These are phyloP conservation scores for Rhododendron molle DNA, from an alignment of 148 eudicot genomes.

Conservation along the genomic window DNA sequence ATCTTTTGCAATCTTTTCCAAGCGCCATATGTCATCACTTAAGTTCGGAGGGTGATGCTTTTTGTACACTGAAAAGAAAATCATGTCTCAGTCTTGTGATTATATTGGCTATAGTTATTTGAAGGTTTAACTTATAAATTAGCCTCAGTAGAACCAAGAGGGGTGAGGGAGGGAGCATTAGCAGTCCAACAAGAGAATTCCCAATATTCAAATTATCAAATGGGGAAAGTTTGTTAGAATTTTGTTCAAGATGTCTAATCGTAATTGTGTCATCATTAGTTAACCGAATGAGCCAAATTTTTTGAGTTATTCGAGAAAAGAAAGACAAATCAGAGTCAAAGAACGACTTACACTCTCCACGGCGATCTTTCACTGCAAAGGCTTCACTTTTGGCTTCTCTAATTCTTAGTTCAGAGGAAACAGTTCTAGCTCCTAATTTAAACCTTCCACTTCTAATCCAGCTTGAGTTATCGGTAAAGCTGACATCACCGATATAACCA, in stretches of 20 bases:
- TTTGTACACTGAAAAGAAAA: conserved; percentile 60
- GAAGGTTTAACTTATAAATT: neutral
- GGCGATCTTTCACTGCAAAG: conserved; percentile 77
- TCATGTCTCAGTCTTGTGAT: conserved; percentile 3
- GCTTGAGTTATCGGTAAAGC: conserved; percentile 81
- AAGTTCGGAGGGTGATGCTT: conserved; percentile 68
- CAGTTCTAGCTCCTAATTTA: conserved; percentile 54
- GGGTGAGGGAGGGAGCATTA: neutral
- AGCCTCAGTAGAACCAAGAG: neutral
- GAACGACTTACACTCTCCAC: conserved; percentile 72
- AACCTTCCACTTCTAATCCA: conserved; percentile 78
- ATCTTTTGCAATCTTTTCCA: conserved; percentile 60
- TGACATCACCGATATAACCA: conserved; percentile 38
- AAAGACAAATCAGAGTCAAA: neutral
- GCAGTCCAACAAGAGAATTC: neutral
- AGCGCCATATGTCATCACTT: conserved; percentile 77
- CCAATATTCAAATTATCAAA: neutral
- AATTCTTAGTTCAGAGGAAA: conserved; percentile 30
- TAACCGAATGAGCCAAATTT: neutral
- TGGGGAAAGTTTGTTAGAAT: neutral
- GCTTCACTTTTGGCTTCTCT: conserved; percentile 75
- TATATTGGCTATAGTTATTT: neutral
- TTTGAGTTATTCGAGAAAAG: neutral
- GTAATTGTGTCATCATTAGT: neutral
- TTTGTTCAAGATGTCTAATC: neutral